Base-by-base conservation (phyloP, 2,329 filamentous ascomycete genomes). In the Akanthomyces uredinophilus region DNA sequence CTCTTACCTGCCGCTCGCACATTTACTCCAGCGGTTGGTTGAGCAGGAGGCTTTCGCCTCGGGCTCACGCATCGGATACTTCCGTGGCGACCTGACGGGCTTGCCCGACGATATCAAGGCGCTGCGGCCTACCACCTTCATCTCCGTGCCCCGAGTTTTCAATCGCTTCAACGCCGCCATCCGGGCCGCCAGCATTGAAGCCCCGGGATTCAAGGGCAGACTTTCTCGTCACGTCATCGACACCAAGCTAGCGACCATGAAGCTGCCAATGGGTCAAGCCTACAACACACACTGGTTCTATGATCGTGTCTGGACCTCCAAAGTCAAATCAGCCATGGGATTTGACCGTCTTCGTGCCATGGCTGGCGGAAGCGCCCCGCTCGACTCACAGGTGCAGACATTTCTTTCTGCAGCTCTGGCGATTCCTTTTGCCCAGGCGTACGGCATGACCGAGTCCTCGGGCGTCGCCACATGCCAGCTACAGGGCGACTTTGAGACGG, bases 391-490 rank as follows among this genome's bases (percentile, higher is more conserved):
- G 29, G 85, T 98, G 39, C 93, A 98, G 66, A 84, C 91, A 70
- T 97, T 98, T 79, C 84, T 98, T 54, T 89, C 92, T 50, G 86
- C 93, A 44, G 89, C 90, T 35, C 91, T 96, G 66, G 89, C 84
- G 64, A 90, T 88, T 75, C 81, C 87, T 70, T 90, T 98, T 70
- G 75, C 85, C 37, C 94, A 98, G 77, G 95, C 94, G 35, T 99
- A 94, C 74, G 95, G 95, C 54, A 81, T 99, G 74, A 99, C 95
- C 1, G 95, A 99, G 77, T 90, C 92, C 1, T 97, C 96, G 70
- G 92, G 93, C 49, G 84, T 89, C 35, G 86, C 84, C 24, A 82
- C 88, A 14, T 83, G 86, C 41, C 95, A 98, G 77, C 70, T 84
- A 13, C 74, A 79, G 2, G 82, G 65, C 52, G 95, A 99, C 74